These are phyloP conservation scores for Saccharomyces pastorianus DNA, from an alignment of 1,139 yeast species.

Conservation along the genomic window DNA sequence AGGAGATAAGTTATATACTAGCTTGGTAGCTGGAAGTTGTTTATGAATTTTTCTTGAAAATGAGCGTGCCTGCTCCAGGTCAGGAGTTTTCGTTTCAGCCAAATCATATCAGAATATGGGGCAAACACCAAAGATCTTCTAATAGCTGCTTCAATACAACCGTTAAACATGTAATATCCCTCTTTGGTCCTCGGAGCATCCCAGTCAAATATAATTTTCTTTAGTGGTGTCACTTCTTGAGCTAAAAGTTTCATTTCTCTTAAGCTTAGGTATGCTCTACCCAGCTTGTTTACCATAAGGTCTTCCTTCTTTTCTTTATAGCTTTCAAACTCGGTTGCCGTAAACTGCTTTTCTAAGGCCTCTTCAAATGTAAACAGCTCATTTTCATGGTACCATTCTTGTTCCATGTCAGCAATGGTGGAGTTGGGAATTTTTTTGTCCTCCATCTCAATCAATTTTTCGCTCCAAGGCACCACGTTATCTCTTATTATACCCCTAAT, in stretches of 20 bases:
- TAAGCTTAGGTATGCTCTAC: constrained; percentile 18
- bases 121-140: constrained; percentile 46
- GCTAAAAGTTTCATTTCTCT: constrained; percentile 29
- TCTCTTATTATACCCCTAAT: constrained; percentile 41
- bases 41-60: constrained; percentile 43
- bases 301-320: constrained; percentile 10
- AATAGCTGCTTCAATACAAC: constrained; percentile 47
- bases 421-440: constrained; percentile 27
- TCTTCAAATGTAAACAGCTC: constrained; percentile 43
- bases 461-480: constrained; percentile 39
- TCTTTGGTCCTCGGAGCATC: constrained; percentile 52
- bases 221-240: constrained; percentile 27
- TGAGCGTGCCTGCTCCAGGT: constrained; percentile 41
- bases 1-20: constrained; percentile 52
- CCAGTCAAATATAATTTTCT: constrained; percentile 43
- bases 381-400: constrained; percentile 40
- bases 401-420: constrained; percentile 35
- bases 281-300: constrained; percentile 1
- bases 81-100: constrained; percentile 53
- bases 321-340: constrained; percentile 9
- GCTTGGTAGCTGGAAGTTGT: constrained; percentile 44
- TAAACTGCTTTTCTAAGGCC: constrained; percentile 34
- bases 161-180: constrained; percentile 44
- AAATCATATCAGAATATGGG: constrained; percentile 49
- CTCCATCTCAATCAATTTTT: constrained; percentile 41